These are phyloP conservation scores for Zanthoxylum bungeanum DNA, from an alignment of 345 rosid species.

Conservation along the genomic window DNA sequence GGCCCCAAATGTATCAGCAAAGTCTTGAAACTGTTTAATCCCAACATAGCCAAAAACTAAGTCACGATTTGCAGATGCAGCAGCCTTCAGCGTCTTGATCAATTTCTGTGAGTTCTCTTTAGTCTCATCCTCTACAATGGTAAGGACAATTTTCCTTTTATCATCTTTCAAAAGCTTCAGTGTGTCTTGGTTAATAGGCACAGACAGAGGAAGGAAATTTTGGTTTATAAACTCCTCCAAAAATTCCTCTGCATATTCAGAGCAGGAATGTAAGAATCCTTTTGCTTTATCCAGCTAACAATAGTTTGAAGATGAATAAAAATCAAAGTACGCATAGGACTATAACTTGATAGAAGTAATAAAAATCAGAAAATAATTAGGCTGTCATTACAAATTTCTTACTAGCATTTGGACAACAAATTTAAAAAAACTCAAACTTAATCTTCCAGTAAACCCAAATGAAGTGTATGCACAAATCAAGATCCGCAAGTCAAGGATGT, in stretches of 20 bases:
- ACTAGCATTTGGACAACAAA: neutral
- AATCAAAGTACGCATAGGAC: neutral
- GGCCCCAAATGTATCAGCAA: constrained; percentile 68
- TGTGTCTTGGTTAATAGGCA: constrained; percentile 75
- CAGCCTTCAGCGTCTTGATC: constrained; percentile 69
- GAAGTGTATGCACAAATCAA: neutral
- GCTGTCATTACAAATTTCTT: neutral
- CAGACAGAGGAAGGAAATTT: constrained; percentile 69
- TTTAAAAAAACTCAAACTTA: too few species aligned
- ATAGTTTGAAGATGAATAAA: neutral
- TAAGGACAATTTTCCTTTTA: constrained; percentile 72
- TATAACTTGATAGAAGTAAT: neutral
- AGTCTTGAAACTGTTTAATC: constrained; percentile 70
- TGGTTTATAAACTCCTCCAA: constrained; percentile 81
- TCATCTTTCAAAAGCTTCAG: constrained; percentile 79
- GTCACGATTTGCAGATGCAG: constrained; percentile 90
- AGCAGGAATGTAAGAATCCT: constrained; percentile 13
- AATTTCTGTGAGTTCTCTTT: constrained; percentile 59
- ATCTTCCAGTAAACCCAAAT: neutral
- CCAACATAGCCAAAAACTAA: constrained; percentile 88
- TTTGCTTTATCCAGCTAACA: neutral
- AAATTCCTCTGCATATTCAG: constrained; percentile 54
- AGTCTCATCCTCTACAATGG: constrained; percentile 72
- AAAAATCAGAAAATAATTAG: neutral
- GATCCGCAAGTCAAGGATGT: neutral